Base-by-base conservation (phyloP, 2,329 filamentous ascomycete genomes). In the Pestalotiopsis sp. region DNA sequence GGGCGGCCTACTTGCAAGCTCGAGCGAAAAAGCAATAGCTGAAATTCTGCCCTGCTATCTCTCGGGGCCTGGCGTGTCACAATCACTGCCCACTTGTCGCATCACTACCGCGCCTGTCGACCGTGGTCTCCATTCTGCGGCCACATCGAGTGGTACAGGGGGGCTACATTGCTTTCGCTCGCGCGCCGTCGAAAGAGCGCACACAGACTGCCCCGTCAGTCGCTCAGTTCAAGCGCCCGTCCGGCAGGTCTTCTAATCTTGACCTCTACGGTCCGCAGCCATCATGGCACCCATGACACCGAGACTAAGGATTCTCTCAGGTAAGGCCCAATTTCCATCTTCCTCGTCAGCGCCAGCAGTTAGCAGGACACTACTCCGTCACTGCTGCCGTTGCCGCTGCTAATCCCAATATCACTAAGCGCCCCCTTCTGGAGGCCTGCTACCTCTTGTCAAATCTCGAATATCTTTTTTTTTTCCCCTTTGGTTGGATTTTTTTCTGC, bases 221-320 rank as follows among this genome's bases (percentile, higher is more conserved):
- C 31, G 31, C 31, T 36, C 59, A 27, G 38, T 7, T 36, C 25
- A 59, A 59, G 23, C 25, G 57, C 57, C 57, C 45, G n/a, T 59
- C 31, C 31, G 31, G 36, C 59, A 62, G 27, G 59, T 52, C 59
- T 36, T 62, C 59, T 62, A 23, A 62, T 62, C 36, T 62, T n/a
- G 59, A 62, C 59, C 59, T 62, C 31, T 36, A 52, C 56, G 79
- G 80, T 76, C 74, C 79, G 80, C 73, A 78, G 77, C 79, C 79
- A 84, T 80, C 80, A 89, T 89, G 87, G 86, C 86, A 81, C 86
- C 87, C 80, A 82, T 84, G 79, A 82, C 86, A 80, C 86, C 87
- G 81, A 86, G 86, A 81, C 84, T 86, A 80, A 88, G 85, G 82
- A 84, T 88, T 80, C 83, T 88, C 78, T 87, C 86, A 85, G 87